Conservation (phyloP, 371 early-diverging fungal species). For the Umbelopsis sp. region DNA sequence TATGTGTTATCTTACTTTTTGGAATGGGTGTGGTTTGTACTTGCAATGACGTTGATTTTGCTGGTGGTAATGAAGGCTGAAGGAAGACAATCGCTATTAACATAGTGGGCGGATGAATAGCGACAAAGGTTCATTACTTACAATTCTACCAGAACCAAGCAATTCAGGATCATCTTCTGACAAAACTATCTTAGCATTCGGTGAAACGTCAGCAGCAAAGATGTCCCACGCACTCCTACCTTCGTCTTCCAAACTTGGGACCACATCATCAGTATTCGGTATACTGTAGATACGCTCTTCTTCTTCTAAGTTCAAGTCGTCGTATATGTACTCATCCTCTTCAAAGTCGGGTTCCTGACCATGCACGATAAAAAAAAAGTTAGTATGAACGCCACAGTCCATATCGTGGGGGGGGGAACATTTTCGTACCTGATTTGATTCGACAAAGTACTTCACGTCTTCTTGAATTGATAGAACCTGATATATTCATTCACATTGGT, state of each 20-base stretch:
- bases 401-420: background rate
- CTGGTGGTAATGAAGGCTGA: slow-evolving; percentile 12
- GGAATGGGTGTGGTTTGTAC: background rate
- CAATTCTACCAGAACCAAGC: background rate
- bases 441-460: slow-evolving; percentile 90
- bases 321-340: slow-evolving; percentile 92
- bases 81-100: background rate
- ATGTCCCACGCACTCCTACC: background rate
- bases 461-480: slow-evolving; percentile 81
- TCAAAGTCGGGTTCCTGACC: slow-evolving; percentile 81
- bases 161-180: background rate
- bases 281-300: slow-evolving; percentile 75
- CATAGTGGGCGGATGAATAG: background rate
- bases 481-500: background rate
- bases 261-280: slow-evolving; percentile 31
- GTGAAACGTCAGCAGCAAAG: background rate
- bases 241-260: background rate
- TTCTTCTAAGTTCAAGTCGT: slow-evolving; percentile 89
- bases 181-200: no score
- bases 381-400: background rate
- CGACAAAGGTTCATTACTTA: background rate
- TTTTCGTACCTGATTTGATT: slow-evolving; percentile 67
- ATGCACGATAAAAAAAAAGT: background rate
- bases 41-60: background rate
- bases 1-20: background rate